Evolutionary conservation across 2,329 filamentous ascomycete species (phyloP), one percentile per base, ranked within the genome.

Genomic region (Neobulgaria alba): DNA sequence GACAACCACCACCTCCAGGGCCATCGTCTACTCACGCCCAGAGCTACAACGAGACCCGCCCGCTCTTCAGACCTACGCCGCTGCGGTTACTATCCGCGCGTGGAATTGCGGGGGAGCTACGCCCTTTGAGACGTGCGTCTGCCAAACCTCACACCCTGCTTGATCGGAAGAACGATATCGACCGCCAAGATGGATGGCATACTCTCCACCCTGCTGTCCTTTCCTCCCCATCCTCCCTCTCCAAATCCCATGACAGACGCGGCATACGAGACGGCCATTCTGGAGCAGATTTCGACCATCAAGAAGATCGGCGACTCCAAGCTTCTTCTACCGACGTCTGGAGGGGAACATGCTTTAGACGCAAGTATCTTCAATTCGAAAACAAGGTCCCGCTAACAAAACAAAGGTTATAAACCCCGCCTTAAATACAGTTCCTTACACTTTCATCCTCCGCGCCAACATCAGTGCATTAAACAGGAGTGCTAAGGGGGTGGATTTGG

Each of bases 341-440:
- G 53, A 20, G 59, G 58, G 33, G 58, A 61, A 23, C 55, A 57
- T 50, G 47, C 63, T 15, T 57, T 66, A 35, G 57, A 66, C 52
- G 64, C 65, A 49, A 43, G 57, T 21, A 2, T 17, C 23, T 14
- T 3, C 14, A 34, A 3, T 43, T 16, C 16, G 8, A 4, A 23
- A 20, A 14, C n/a, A 36, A 23, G 19, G 15, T 26, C 32, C 15
- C 8, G 34, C 41, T 55, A 36, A 54, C 21, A n/a, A n/a, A 16
- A n/a, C 14, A 9, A 8, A 59, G 52, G 46, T 56, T 26, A 49
- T 61, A 16, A 67, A 80, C 50, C 77, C 79, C 15, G 59, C 68
- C 5, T 58, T 67, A 29, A 75, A 82, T 56, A 72, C 73, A 14
- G 66, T 82, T 46, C 65, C 73, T 7, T 82, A 79, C 58, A 61